These are phyloP conservation scores for Staphylotrichum longicolle DNA, from an alignment of 495 filamentous ascomycete species.

Conservation along the genomic window DNA sequence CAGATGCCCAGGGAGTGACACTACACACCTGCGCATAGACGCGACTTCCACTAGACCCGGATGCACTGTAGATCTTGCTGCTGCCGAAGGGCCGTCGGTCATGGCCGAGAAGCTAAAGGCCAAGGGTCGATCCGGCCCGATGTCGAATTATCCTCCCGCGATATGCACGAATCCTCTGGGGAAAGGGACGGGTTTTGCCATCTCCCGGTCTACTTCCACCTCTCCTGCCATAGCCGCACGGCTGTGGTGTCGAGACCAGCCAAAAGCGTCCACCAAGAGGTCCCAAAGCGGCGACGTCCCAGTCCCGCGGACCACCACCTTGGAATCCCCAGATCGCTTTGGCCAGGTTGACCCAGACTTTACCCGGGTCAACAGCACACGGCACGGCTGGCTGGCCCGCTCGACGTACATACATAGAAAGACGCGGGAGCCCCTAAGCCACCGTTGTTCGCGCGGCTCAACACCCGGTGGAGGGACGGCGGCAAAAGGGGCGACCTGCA, in stretches of 20 bases:
- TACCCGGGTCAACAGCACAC: constrained; percentile 28
- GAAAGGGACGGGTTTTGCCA: not conserved
- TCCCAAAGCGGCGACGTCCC: constrained; percentile 1
- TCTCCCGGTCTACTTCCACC: constrained; percentile 3
- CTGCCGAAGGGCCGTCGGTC: constrained; percentile 18
- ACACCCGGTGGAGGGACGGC: constrained; percentile 7
- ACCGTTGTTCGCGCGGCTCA: constrained; percentile 14
- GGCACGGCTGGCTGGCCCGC: constrained; percentile 25
- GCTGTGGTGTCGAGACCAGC: not conserved
- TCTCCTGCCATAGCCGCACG: not conserved
- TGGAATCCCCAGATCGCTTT: constrained; percentile 21
- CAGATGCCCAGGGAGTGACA: not conserved
- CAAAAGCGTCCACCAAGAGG: constrained; percentile 2
- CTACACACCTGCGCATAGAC: not conserved
- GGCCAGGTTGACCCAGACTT: constrained; percentile 27
- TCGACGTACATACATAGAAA: not conserved
- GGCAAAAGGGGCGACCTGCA: constrained; percentile 27
- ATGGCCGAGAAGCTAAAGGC: constrained; percentile 17
- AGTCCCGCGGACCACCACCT: constrained; percentile 19
- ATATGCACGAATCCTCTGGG: constrained; percentile 2
- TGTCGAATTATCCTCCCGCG: constrained; percentile 13
- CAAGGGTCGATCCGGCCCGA: constrained; percentile 23
- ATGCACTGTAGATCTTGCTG: constrained; percentile 7
- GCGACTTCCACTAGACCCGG: not conserved
- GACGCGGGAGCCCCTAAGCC: constrained; percentile 1